phyloP scores from a whole-genome alignment of 768 basidiomycete genomes.

The Leccinellum albellum region DNA sequence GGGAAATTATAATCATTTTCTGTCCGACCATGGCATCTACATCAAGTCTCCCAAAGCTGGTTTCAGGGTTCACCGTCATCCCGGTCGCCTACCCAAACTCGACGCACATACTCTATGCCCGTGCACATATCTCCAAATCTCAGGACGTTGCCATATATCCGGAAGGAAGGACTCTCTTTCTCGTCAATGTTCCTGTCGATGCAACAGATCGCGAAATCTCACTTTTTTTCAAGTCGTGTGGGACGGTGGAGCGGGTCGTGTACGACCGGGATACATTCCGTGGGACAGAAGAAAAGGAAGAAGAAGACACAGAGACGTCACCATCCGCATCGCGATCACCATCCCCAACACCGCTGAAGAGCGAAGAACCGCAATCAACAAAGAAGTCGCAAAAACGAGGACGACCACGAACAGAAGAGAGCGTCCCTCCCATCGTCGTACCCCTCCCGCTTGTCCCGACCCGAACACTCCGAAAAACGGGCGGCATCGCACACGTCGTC shows the following conservation, averaged over 20 bases:
- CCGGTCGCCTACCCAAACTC: constrained; percentile 37
- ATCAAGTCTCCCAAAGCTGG: constrained; percentile 16
- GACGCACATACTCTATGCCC: constrained; percentile 75
- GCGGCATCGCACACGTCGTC: constrained; percentile 65
- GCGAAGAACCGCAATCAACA: constrained; percentile 20
- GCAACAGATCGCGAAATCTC: constrained; percentile 78
- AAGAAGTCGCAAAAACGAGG: constrained; percentile 29
- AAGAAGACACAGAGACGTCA: not conserved
- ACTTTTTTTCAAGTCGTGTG: constrained; percentile 71
- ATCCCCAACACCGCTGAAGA: not conserved
- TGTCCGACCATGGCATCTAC: constrained; percentile 7
- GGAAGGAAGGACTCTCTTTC: constrained; percentile 73
- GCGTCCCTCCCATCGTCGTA: constrained; percentile 47
- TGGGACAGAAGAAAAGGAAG: constrained; percentile 26
- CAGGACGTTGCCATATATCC: constrained; percentile 34
- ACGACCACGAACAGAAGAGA: constrained; percentile 18
- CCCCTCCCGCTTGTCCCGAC: constrained; percentile 54
- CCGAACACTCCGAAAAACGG: constrained; percentile 59
- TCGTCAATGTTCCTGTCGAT: constrained; percentile 88
- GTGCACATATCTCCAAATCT: constrained; percentile 54
- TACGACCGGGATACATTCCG: constrained; percentile 49
- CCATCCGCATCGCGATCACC: not conserved
- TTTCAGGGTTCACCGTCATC: constrained; percentile 37
- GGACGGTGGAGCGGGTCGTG: constrained; percentile 71
- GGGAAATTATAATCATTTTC: no score